Conservation (phyloP, 2,329 filamentous ascomycete genomes). For the Epichloe amarillans region DNA sequence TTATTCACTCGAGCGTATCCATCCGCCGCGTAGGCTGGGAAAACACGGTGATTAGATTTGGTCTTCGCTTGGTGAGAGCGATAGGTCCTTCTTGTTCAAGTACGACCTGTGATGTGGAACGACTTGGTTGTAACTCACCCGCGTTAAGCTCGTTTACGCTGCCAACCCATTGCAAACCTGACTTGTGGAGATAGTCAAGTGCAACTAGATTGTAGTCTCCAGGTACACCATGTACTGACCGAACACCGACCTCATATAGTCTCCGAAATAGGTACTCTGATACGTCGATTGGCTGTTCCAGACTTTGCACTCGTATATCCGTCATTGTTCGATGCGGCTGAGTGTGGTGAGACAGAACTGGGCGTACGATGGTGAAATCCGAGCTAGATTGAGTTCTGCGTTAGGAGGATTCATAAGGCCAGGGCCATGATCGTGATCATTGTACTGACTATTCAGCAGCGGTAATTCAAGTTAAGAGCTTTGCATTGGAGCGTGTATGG, state of each 20-base stretch:
- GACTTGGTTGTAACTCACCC: conserved; percentile 27
- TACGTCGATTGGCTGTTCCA: conserved; percentile 42
- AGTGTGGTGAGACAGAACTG: background rate
- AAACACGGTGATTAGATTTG: conserved; percentile 8
- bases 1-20: conserved; percentile 64
- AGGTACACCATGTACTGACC: conserved; percentile 55
- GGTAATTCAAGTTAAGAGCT: too few relatives aligned
- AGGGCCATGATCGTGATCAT: too few relatives aligned
- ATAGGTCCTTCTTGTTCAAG: background rate
- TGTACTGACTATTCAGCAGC: too few relatives aligned
- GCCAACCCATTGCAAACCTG: conserved; percentile 49
- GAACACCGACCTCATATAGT: conserved; percentile 49
- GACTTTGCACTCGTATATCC: conserved; percentile 28
- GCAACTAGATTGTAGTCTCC: conserved; percentile 61
- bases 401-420: background rate
- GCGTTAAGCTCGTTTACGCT: conserved; percentile 65
- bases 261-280: conserved; percentile 56
- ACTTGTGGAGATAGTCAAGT: conserved; percentile 50
- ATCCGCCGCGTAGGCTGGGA: conserved; percentile 60
- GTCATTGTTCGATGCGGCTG: conserved; percentile 10
- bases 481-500: too few relatives aligned
- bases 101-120: background rate
- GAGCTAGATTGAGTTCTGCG: background rate
- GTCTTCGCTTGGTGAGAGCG: background rate
- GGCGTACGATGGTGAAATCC: background rate